phyloP scores from a whole-genome alignment of 1,284 basidiomycete genomes.

The Cryptococcus depauperatus region DNA sequence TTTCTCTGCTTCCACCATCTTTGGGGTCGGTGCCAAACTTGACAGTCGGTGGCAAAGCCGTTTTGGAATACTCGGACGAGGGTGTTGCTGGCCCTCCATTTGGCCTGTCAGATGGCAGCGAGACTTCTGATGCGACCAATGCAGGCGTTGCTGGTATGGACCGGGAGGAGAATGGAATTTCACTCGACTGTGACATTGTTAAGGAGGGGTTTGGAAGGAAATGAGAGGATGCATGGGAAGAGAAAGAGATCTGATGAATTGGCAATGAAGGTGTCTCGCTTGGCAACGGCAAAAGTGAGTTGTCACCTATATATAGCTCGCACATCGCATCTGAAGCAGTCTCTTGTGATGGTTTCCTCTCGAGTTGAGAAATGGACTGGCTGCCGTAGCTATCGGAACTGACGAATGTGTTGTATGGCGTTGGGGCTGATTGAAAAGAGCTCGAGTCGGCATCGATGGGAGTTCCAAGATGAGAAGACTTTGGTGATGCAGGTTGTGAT shows the following conservation, averaged over 20 bases:
- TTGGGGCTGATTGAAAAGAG: too few species aligned
- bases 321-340: background rate
- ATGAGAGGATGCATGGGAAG: slow-evolving; percentile 5
- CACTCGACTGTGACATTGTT: slow-evolving; percentile 2
- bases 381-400: background rate
- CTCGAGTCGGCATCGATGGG: too few species aligned
- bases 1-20: slow-evolving; percentile 2
- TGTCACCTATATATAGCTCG: background rate
- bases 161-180: slow-evolving; percentile 25
- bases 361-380: slow-evolving; percentile 1
- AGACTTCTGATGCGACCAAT: background rate
- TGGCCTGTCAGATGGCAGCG: background rate
- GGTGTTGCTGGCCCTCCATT: slow-evolving; percentile 2
- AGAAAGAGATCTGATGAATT: background rate
- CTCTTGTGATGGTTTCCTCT: too few species aligned
- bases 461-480: too few species aligned
- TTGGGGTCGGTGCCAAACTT: slow-evolving; percentile 4
- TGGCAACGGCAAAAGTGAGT: background rate
- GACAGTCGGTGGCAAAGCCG: slow-evolving; percentile 2
- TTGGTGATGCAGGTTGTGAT: too few species aligned
- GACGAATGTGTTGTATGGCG: slow-evolving; percentile 1
- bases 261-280: slow-evolving; percentile 1
- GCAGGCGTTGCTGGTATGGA: slow-evolving; percentile 32
- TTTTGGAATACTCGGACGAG: slow-evolving; percentile 1
- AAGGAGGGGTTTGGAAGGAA: slow-evolving; percentile 3